phyloP scores from a whole-genome alignment of 23 red algal genomes.

The Gracilaria gracilis region DNA sequence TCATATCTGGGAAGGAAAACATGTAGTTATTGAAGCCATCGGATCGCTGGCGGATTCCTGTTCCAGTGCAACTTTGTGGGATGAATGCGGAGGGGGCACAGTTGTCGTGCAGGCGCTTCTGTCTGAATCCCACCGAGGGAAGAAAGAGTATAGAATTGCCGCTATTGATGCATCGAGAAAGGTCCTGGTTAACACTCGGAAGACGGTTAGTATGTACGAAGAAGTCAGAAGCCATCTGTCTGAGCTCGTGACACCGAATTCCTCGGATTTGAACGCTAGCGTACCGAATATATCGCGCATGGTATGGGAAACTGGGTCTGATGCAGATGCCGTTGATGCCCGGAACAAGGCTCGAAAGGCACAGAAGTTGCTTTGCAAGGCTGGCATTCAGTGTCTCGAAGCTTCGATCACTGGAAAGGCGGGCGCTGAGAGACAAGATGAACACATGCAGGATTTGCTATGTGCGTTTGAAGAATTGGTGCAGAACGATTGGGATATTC shows the following conservation, averaged over 20 bases:
- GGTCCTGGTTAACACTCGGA: conserved; percentile 31
- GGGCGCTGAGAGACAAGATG: conserved; percentile 8
- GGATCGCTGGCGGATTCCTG: conserved; percentile 47
- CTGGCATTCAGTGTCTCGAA: conserved; percentile 43
- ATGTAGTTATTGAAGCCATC: conserved; percentile 52
- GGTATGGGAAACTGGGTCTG: conserved; percentile 72
- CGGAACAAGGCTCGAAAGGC: conserved; percentile 63
- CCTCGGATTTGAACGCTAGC: background rate
- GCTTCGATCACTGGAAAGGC: background rate
- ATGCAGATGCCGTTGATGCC: conserved; percentile 64
- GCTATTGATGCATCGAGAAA: conserved; percentile 49
- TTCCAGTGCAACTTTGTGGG: conserved; percentile 25
- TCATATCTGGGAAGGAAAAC: conserved; percentile 75
- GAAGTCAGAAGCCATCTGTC: conserved; percentile 36
- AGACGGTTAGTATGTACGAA: conserved; percentile 24
- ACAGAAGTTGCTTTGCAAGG: conserved; percentile 33
- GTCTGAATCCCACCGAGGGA: conserved; percentile 42
- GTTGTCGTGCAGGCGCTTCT: conserved; percentile 42
- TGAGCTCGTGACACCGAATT: background rate
- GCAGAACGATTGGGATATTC: conserved; percentile 59
- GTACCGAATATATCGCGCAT: conserved; percentile 18
- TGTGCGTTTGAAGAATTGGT: conserved; percentile 35
- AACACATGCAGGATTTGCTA: conserved; percentile 36
- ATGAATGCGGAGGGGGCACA: conserved; percentile 14
- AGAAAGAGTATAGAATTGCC: conserved; percentile 65